Base-by-base conservation (phyloP, 1,284 basidiomycete species). In the Mixia osmundae region DNA sequence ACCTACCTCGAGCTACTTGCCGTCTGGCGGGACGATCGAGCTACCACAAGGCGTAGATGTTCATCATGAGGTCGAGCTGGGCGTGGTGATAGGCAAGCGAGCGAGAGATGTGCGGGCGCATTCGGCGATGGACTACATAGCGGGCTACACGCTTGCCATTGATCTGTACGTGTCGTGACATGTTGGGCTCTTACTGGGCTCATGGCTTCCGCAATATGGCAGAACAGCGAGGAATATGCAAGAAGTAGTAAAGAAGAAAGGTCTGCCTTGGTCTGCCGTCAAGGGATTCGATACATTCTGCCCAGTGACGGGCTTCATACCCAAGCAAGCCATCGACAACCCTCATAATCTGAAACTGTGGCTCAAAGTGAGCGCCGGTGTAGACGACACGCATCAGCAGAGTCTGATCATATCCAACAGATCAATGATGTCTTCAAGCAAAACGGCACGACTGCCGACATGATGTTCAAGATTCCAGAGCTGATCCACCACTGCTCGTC, bases 61-160 rank as follows among this genome's bases (percentile, higher is more conserved):
- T 20, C 89, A 95, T 54, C 75, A 91, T 53, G 89, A 95, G 68
- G 89, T 97, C 45, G 89, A 97, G 60, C 76, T 97, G 33, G 89
- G 83, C 16, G 71, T 95, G n/a, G 69, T 97, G 37, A 83, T 97
- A 41, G 83, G 85, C 39, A 76, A 76, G 57, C 58, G 61, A 6
- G 83, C 78, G 18, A 65, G 82, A 4, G 71, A 94, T 53, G 80
- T 95, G 48, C 55, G 70, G 1, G 67, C 69, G 44, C 61, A 63
- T 1, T 61, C 76, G 23, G 83, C 83, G 4, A 64, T 71, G 35
- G 61, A 67, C 1, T 69, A 91, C 53, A 68, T 97, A 37, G 80
- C 82, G 10, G 89, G 89, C 34, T 97, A 95, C 58, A 38, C 41
- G 22, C 27, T 44, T 16, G 37, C 42, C 21, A 34, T 42, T n/a